Base-by-base conservation (phyloP, 768 basidiomycete genomes). In the Termitomyces sp. region DNA sequence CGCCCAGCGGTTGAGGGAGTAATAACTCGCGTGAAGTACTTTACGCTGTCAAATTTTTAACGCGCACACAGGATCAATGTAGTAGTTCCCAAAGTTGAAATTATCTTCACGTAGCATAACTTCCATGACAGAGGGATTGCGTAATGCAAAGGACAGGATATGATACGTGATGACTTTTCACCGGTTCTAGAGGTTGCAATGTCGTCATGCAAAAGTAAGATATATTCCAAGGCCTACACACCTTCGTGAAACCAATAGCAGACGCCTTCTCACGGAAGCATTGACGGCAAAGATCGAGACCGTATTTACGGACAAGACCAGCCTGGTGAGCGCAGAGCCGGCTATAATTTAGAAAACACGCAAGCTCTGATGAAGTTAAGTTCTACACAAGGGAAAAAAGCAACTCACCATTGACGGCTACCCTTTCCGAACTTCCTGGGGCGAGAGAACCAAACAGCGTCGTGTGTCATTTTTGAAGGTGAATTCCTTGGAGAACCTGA, bases 281-380 rank as follows among this genome's bases (percentile, higher is more conserved):
- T 75, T 97, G 94, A 74, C 94, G 90, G 77, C 94, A 97, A 65
- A 97, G 88, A 77, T 96, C 93, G 63, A 96, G 85, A 55, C 94
- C 93, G 75, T 96, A 94, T 76, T 95, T 92, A 76, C 94, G 90
- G 73, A 97, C 93, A 72, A 97, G 84, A 87, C 94, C 94, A 66
- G 93, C 94, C 74, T 95, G 93, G 74, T 97, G 94, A 37, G 93
- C 90, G 66, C 94, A 97, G 67, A 93, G 90, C 69, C 94, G 93
- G 81, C 94, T 94, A 21, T 44, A 17, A 54, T 46, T 50, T 12
- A 14, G 6, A 28, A 40, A n/a, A 17, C 35, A 40, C 10, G 19
- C 5, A 41, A 5, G 12, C 12, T 34, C 41, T 21, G 38, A 34
- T 34, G 7, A 49, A 26, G 37, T 6, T 2, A 47, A 19, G 14